Percentiles rank a stretch among this genome's conserved stretches.
These are phyloP conservation scores for Paecilomyces sp. DNA, from an alignment of 2,329 filamentous ascomycete species.

Conservation along the genomic window DNA sequence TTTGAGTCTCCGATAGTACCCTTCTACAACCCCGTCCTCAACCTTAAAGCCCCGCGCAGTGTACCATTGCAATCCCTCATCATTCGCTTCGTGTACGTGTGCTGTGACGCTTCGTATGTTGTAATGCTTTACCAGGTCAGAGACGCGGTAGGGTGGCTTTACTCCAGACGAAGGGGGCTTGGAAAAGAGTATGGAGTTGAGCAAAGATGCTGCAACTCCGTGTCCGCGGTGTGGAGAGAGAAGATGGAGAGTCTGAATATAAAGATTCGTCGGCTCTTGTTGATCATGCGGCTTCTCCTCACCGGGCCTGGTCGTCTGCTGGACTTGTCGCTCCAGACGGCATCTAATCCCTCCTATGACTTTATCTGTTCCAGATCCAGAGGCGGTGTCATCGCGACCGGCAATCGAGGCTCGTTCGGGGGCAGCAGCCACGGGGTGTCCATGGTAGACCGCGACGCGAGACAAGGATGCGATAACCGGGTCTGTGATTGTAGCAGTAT, in stretches of 20 bases:
- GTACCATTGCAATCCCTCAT: conserved; percentile 56
- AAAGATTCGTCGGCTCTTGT: conserved; percentile 39
- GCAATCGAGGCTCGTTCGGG: conserved; percentile 8
- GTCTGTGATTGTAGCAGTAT: conserved; percentile 52
- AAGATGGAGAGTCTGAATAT: conserved; percentile 55
- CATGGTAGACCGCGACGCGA: conserved; percentile 53
- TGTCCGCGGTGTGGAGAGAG: conserved; percentile 53
- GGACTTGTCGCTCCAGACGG: conserved; percentile 31
- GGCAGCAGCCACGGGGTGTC: conserved; percentile 29
- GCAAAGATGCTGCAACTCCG: conserved; percentile 51
- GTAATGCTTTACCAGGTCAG: conserved; percentile 39
- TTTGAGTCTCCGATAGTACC: conserved; percentile 53
- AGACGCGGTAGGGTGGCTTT: conserved; percentile 15
- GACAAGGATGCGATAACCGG: conserved; percentile 47
- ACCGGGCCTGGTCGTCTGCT: conserved; percentile 8
- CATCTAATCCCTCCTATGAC: conserved; percentile 44
- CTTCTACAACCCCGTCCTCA: conserved; percentile 43
- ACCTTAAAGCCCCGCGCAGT: conserved; percentile 48
- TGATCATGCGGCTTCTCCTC: conserved; percentile 2
- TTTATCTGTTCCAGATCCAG: conserved; percentile 29
- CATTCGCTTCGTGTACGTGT: conserved; percentile 59
- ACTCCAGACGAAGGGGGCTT: conserved; percentile 4
- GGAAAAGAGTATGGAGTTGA: conserved; percentile 36
- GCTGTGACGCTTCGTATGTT: conserved; percentile 49
- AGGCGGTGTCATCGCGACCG: conserved; percentile 1